A percentile compares a stretch with the other conserved stretches of the same genome.
Evolutionary conservation across 768 basidiomycete species (phyloP).

Genomic region (Lactifluus pinguis): DNA sequence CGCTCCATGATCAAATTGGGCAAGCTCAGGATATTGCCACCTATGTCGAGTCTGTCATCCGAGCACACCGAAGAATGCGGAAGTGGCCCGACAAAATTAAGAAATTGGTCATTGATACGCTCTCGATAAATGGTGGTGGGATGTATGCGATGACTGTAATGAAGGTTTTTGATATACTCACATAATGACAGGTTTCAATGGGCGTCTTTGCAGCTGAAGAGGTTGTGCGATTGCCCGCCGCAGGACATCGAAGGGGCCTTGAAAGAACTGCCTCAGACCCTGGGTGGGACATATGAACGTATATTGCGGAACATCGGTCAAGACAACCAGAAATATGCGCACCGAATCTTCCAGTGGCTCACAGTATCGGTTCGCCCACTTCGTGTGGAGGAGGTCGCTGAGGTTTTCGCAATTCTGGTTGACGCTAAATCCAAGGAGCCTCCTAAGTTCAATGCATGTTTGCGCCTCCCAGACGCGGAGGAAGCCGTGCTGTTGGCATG

Average conservation of each 20-base stretch:
- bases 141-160: too few species aligned
- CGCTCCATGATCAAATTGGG: too few species aligned
- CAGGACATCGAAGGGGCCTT: neutral
- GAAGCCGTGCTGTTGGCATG: neutral
- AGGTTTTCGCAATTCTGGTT: neutral
- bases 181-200: neutral
- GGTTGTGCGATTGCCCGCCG: neutral
- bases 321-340: neutral
- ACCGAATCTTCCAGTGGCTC: neutral
- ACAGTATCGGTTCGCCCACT: neutral
- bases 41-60: too few species aligned
- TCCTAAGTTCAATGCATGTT: neutral
- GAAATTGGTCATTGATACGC: too few species aligned
- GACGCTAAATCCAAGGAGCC: rapidly evolving
- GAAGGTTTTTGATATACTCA: too few species aligned
- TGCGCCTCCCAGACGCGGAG: neutral
- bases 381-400: neutral
- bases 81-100: too few species aligned
- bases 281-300: neutral
- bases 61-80: too few species aligned
- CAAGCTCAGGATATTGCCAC: too few species aligned
- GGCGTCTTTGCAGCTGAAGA: neutral
- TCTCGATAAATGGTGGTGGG: too few species aligned
- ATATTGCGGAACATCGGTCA: neutral
- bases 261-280: neutral